Base-by-base conservation (phyloP, 306 rosid species). In the Sphenostylis stenocarpa region DNA sequence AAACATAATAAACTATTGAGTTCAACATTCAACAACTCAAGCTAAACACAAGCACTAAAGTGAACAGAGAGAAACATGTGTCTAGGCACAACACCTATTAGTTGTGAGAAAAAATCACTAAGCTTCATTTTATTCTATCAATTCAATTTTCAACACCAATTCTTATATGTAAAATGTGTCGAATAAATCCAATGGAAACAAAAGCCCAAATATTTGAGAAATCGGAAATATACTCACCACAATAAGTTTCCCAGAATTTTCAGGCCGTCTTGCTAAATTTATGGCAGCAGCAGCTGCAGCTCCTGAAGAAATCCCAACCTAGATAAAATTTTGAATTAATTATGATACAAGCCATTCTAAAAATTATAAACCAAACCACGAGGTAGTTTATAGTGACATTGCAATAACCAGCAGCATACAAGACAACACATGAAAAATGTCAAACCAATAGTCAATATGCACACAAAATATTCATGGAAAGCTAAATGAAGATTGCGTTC, bases 261-360 rank as follows among this genome's bases (percentile, higher is more conserved):
- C 96, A 28, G 96, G 89, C 75, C 96, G 85, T 79, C 88, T 87
- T 75, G 92, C 97, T 80, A 91, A 82, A 80, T 78, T 85, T 76
- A 94, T 63, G 76, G 97, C 97, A 57, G 98, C 98, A 5, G 89
- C 95, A 13, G 97, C 97, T 70, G 98, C 98, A 58, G 97, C 98
- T 81, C 98, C 98, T 17, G 97, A 94, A 73, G 97, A 94, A 76
- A 91, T 90, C 67, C 98, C 97, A 76, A 94, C 97, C 98, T 90
- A 80, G n/a, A 51, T 6, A 80, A 36, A 85, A 15, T 78, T 34
- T 70, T 65, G 28, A 81, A 77, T 70, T 24, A 48, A 52, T 82
- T 34, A 63, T 61, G 33, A 73, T 47, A 63, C 45, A 67, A 61
- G 67, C 63, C 15, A 48, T 72, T 64, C 21, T 38, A 49, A 29